Conservation (phyloP, 2,329 filamentous ascomycete species). For the Beauveria brongniartii region DNA sequence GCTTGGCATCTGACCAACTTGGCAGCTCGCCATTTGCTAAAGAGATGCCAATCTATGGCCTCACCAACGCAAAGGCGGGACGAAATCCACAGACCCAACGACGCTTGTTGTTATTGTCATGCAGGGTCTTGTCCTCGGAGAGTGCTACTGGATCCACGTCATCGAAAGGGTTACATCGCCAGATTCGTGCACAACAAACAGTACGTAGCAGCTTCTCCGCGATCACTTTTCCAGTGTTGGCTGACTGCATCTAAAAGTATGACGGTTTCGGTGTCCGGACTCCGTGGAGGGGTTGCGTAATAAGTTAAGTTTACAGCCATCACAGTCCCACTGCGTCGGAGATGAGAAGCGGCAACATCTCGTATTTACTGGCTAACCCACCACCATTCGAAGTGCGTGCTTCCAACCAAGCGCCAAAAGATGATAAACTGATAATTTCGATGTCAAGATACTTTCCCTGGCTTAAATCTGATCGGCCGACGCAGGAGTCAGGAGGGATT, state of each 20-base stretch:
- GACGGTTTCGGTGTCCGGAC: not conserved
- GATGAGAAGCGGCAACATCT: not conserved
- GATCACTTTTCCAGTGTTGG: not conserved
- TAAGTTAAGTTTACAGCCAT: not conserved
- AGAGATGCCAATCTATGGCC: not conserved
- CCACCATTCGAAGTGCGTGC: not conserved
- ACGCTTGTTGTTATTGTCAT: not conserved
- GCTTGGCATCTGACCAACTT: not conserved
- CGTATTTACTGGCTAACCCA: not conserved
- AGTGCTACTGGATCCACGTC: not conserved
- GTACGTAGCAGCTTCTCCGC: not conserved
- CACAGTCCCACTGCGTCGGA: not conserved
- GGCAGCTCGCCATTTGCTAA: not conserved
- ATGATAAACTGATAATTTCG: not conserved
- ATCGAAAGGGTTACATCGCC: not conserved
- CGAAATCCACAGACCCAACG: not conserved
- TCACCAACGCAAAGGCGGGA: not conserved
- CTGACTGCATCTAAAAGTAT: no score
- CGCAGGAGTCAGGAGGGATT: not conserved
- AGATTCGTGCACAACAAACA: not conserved
- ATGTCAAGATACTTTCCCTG: not conserved
- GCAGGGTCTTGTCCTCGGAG: not conserved
- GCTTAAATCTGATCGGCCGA: not conserved
- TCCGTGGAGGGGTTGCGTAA: not conserved
- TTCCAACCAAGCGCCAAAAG: not conserved